A percentile compares a stretch with the other conserved stretches of the same genome.
Conservation (phyloP, 768 basidiomycete species). For the Rossbeevera mucosa region DNA sequence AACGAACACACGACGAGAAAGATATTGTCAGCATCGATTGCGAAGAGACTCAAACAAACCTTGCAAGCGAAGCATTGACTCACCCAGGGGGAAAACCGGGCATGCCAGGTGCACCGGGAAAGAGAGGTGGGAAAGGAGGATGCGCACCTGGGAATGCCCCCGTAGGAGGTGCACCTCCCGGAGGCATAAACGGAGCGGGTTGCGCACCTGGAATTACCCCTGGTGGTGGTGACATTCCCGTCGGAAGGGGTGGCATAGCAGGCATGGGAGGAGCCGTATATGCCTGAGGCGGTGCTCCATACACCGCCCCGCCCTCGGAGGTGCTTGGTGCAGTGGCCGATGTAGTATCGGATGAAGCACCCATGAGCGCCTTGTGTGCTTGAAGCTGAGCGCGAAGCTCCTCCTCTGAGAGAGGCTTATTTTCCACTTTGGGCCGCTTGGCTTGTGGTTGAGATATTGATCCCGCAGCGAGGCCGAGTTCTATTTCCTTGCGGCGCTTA, state of each 20-base stretch:
- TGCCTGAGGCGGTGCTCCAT: slow-evolving; percentile 68
- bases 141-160: slow-evolving; percentile 36
- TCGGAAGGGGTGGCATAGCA: slow-evolving; percentile 21
- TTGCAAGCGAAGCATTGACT: slow-evolving; percentile 23
- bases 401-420: slow-evolving; percentile 71
- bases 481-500: slow-evolving; percentile 92
- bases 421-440: slow-evolving; percentile 79
- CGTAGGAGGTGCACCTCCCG: slow-evolving; percentile 35
- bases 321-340: slow-evolving; percentile 34
- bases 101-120: slow-evolving; percentile 42
- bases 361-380: slow-evolving; percentile 92
- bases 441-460: slow-evolving; percentile 76
- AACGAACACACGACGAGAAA: slow-evolving; percentile 1
- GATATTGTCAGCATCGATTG: slow-evolving; percentile 19
- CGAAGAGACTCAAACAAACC: slow-evolving; percentile 11
- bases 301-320: slow-evolving; percentile 49
- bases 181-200: slow-evolving; percentile 36
- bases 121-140: slow-evolving; percentile 37
- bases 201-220: slow-evolving; percentile 42
- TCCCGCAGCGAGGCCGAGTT: slow-evolving; percentile 79
- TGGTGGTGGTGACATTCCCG: slow-evolving; percentile 35
- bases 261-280: slow-evolving; percentile 48
- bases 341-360: slow-evolving; percentile 39
- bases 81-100: slow-evolving; percentile 58
- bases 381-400: slow-evolving; percentile 82